These are phyloP conservation scores for Aureobasidium sp. DNA, from an alignment of 2,329 filamentous ascomycete genomes.

Conservation along the genomic window DNA sequence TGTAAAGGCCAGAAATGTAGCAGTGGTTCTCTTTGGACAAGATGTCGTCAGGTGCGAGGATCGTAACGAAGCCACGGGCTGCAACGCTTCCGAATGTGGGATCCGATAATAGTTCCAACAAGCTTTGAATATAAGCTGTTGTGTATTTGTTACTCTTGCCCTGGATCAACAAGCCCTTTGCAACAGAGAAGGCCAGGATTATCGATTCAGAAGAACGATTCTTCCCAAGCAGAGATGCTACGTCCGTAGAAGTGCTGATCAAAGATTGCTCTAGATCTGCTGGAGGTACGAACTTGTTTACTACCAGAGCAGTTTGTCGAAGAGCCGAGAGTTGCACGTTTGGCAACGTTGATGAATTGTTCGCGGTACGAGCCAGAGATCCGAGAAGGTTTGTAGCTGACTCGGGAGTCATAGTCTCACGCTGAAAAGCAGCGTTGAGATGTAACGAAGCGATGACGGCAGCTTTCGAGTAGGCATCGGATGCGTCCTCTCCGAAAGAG, in stretches of 20 bases:
- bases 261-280: slow-evolving; percentile 27
- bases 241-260: slow-evolving; percentile 22
- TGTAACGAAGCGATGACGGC: slow-evolving; percentile 49
- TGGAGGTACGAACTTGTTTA: slow-evolving; percentile 41
- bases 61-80: slow-evolving; percentile 50
- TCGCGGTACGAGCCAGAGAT: slow-evolving; percentile 31
- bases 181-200: slow-evolving; percentile 51
- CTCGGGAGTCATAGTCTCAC: slow-evolving; percentile 27
- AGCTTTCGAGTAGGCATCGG: slow-evolving; percentile 5
- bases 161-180: slow-evolving; percentile 53
- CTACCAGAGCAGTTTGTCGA: slow-evolving; percentile 37
- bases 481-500: slow-evolving; percentile 6
- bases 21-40: slow-evolving; percentile 54
- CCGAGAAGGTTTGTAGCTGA: slow-evolving; percentile 28
- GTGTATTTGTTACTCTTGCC: slow-evolving; percentile 38
- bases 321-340: slow-evolving; percentile 19
- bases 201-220: slow-evolving; percentile 35
- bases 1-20: slow-evolving; percentile 52
- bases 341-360: neutral
- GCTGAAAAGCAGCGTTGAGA: slow-evolving; percentile 44
- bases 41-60: slow-evolving; percentile 54
- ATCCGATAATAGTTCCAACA: slow-evolving; percentile 45
- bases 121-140: slow-evolving; percentile 33
- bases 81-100: slow-evolving; percentile 38
- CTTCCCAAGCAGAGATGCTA: slow-evolving; percentile 32